Conservation (phyloP, 371 early-diverging fungal genomes). For the Mortierella sp. region DNA sequence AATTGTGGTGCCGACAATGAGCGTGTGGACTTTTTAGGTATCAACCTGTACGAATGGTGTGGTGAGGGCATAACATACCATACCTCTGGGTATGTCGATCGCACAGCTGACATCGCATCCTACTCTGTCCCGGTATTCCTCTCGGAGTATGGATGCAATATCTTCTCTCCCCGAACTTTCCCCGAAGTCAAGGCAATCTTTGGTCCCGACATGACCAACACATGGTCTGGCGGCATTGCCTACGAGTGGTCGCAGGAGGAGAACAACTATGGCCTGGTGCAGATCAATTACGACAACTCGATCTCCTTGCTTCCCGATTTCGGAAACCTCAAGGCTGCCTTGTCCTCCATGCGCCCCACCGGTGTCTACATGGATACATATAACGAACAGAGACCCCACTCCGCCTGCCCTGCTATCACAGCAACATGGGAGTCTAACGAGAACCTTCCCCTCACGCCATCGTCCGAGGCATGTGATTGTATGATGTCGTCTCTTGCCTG, state of each 20-base stretch:
- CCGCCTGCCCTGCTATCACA: constrained; percentile 67
- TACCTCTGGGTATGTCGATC: constrained; percentile 70
- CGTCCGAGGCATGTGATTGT: constrained; percentile 73
- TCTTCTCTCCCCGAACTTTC: constrained; percentile 66
- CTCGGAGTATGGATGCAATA: constrained; percentile 76
- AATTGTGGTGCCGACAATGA: constrained; percentile 74
- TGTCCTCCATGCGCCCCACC: constrained; percentile 60
- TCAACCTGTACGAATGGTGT: constrained; percentile 78
- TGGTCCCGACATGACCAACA: constrained; percentile 74
- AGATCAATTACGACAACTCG: constrained; percentile 64
- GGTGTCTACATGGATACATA: constrained; percentile 66
- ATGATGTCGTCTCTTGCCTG: constrained; percentile 76
- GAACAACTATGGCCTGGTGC: constrained; percentile 83
- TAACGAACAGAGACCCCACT: constrained; percentile 50
- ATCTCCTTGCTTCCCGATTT: constrained; percentile 62
- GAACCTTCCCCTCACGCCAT: constrained; percentile 78
- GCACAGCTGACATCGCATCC: constrained; percentile 64
- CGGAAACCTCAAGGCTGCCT: constrained; percentile 57
- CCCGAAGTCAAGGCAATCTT: constrained; percentile 75
- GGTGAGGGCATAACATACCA: constrained; percentile 63
- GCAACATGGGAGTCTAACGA: constrained; percentile 71
- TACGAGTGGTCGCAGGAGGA: constrained; percentile 86
- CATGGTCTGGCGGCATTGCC: constrained; percentile 83
- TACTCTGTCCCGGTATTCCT: constrained; percentile 75
- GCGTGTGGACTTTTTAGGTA: constrained; percentile 77